Percentiles rank a stretch among this genome's conserved stretches.
These are phyloP conservation scores for Effrenium voratum DNA, from an alignment of 73 alveolate genomes.

Conservation along the genomic window DNA sequence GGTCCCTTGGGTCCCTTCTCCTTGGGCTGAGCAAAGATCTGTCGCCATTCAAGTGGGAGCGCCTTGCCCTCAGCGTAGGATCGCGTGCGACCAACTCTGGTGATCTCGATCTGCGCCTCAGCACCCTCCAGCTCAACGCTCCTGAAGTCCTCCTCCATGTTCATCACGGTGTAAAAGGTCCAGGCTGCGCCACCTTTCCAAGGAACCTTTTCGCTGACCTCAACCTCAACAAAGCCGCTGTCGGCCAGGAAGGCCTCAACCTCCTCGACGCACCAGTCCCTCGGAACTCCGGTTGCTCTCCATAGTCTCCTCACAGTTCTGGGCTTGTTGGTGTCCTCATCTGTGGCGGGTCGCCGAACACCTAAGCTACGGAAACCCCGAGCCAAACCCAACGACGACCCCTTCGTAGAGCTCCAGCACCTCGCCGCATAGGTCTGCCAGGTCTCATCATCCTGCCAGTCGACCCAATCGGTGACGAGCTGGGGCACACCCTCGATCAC, in stretches of 20 bases:
- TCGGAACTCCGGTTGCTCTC: not conserved
- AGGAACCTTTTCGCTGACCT: not conserved
- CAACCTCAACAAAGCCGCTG: not conserved
- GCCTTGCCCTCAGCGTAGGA: not conserved
- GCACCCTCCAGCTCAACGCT: not conserved
- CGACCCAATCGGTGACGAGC: not conserved
- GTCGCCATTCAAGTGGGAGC: not conserved
- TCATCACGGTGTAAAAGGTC: no score
- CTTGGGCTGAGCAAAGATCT: not conserved
- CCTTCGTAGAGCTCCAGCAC: not conserved
- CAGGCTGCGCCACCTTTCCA: not conserved
- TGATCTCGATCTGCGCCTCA: not conserved
- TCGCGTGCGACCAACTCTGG: not conserved
- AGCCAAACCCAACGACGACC: not conserved
- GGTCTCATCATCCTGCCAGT: not conserved
- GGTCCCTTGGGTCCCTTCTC: not conserved
- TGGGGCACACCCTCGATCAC: not conserved
- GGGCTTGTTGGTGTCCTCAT: not conserved
- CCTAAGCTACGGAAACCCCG: not conserved
- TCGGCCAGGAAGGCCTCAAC: not conserved
- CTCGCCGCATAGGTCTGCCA: not conserved
- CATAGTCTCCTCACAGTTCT: not conserved
- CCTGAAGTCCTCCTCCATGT: not conserved
- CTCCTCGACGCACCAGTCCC: not conserved
- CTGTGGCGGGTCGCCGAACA: not conserved